These are phyloP conservation scores for Ganoderma lingzhi DNA, from an alignment of 1,284 basidiomycete species.

Conservation along the genomic window DNA sequence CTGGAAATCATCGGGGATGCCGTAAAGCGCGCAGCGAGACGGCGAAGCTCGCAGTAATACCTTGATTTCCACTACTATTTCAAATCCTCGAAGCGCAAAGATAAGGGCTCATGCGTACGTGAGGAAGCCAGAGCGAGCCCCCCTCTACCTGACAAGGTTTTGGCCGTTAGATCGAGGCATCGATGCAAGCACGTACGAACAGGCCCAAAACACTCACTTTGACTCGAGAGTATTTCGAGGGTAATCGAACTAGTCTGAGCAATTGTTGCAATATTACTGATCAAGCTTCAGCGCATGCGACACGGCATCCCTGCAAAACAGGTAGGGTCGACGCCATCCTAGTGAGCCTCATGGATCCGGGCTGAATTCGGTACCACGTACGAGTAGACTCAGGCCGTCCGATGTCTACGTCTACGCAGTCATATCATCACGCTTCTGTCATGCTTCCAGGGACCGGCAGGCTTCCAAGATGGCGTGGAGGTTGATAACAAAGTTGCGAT, in stretches of 20 bases:
- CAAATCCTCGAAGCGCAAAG: neutral
- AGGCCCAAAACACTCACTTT: neutral
- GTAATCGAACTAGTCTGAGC: neutral
- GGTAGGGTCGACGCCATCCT: neutral
- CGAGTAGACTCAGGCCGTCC: neutral
- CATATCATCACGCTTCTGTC: neutral
- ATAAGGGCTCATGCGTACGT: neutral
- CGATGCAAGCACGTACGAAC: neutral
- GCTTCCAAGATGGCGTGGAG: neutral
- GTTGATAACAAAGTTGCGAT: neutral
- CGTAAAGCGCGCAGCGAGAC: neutral
- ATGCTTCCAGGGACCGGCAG: neutral
- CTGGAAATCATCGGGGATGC: neutral
- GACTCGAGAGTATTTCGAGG: neutral
- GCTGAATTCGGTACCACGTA: neutral
- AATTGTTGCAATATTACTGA: neutral
- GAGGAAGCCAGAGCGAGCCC: neutral
- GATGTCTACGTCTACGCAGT: neutral
- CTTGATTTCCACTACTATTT: neutral
- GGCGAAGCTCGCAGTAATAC: neutral
- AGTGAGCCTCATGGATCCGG: neutral
- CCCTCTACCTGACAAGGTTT: neutral
- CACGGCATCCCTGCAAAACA: neutral
- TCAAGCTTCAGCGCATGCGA: neutral
- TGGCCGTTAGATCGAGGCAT: no score